phyloP scores from a whole-genome alignment of 2,329 filamentous ascomycete species.

The Annulohypoxylon truncatum region DNA sequence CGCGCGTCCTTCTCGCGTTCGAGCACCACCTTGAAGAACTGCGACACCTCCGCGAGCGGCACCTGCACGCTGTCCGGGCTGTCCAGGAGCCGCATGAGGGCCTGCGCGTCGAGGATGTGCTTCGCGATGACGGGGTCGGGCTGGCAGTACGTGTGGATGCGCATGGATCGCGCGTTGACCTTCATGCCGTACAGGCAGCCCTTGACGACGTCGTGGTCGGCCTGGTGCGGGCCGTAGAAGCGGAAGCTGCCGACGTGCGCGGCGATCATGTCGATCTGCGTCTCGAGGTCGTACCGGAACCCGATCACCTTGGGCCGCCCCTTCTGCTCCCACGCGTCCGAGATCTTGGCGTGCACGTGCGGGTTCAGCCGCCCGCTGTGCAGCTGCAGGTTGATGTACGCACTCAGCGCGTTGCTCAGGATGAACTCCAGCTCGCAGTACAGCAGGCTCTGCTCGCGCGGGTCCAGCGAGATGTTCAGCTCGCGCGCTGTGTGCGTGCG shows the following conservation, averaged over 20 bases:
- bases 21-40: slow-evolving; percentile 66
- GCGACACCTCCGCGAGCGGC: slow-evolving; percentile 61
- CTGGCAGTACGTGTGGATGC: slow-evolving; percentile 67
- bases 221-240: slow-evolving; percentile 63
- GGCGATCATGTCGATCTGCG: slow-evolving; percentile 66
- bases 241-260: slow-evolving; percentile 64
- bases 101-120: slow-evolving; percentile 66
- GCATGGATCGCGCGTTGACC: slow-evolving; percentile 63
- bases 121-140: slow-evolving; percentile 69
- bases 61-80: slow-evolving; percentile 57
- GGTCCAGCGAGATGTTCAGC: slow-evolving; percentile 62
- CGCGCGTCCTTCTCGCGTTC: slow-evolving; percentile 56
- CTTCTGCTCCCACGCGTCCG: slow-evolving; percentile 63
- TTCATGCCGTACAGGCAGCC: slow-evolving; percentile 65
- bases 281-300: slow-evolving; percentile 70
- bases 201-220: slow-evolving; percentile 56
- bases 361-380: slow-evolving; percentile 65
- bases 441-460: slow-evolving; percentile 68
- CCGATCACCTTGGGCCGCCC: slow-evolving; percentile 66
- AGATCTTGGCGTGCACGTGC: slow-evolving; percentile 63
- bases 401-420: slow-evolving; percentile 62
- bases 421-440: slow-evolving; percentile 70
- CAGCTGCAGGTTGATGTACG: slow-evolving; percentile 65
- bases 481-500: slow-evolving; percentile 50
- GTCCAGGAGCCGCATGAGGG: slow-evolving; percentile 62